Conservation (phyloP, 495 filamentous ascomycete genomes). For the Penicillium canescens region DNA sequence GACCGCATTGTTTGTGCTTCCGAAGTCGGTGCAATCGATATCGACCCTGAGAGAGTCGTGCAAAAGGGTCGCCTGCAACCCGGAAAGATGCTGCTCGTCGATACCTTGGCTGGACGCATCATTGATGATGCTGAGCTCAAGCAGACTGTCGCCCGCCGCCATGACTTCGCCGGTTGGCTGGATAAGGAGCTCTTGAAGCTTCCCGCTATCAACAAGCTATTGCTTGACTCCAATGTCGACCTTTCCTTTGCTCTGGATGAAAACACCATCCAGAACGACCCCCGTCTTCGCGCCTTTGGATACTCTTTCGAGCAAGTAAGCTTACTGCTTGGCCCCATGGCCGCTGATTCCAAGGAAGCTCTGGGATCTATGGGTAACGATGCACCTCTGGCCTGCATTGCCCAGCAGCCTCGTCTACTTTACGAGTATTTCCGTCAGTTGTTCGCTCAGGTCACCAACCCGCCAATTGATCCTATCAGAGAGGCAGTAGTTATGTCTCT, state of each 20-base stretch:
- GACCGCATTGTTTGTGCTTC: constrained; percentile 98
- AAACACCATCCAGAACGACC: constrained; percentile 79
- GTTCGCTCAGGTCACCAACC: constrained; percentile 98
- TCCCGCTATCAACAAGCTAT: constrained; percentile 66
- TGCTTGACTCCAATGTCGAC: constrained; percentile 60
- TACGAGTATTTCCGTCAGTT: constrained; percentile 99
- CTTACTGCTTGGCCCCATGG: constrained; percentile 93
- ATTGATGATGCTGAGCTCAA: constrained; percentile 96
- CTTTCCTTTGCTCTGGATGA: constrained; percentile 67
- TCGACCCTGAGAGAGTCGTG: constrained; percentile 87
- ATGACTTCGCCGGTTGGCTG: constrained; percentile 88
- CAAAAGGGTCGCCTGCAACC: constrained; percentile 96
- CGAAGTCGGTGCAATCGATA: constrained; percentile 91
- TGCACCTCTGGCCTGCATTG: constrained; percentile 89
- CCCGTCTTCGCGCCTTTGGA: constrained; percentile 82
- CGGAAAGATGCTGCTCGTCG: constrained; percentile 96
- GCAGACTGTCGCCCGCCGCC: constrained; percentile 76
- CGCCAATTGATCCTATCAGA: constrained; percentile 96
- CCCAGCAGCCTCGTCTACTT: constrained; percentile 83
- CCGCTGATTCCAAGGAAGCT: constrained; percentile 98
- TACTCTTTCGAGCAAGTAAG: constrained; percentile 98
- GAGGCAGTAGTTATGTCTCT: constrained; percentile 99
- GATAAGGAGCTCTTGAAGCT: constrained; percentile 82
- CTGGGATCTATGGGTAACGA: constrained; percentile 99
- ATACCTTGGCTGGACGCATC: constrained; percentile 92